Evolutionary conservation across 768 basidiomycete genomes (phyloP), one percentile per base, ranked within the genome.

Genomic region (Kwoniella sp.): DNA sequence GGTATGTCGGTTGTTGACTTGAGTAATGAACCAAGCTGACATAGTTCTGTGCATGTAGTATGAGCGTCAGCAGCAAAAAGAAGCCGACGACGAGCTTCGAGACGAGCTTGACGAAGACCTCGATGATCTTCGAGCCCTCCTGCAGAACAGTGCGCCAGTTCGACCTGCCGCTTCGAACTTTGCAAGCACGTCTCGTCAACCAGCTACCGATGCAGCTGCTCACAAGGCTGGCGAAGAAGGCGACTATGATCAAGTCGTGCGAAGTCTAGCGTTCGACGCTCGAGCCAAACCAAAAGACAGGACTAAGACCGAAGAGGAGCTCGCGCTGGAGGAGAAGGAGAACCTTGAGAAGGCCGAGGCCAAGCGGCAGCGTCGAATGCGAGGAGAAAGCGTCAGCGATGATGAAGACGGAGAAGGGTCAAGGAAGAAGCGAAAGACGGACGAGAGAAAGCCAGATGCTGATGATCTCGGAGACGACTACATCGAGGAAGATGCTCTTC

Each of bases 401-500:
- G 88, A 88, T 24, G 87, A 86, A 19, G 88, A 85, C 40, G 71
- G 62, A 21, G 62, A 58, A 12, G 68, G 64, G 12, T 49, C 56
- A 21, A 73, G 70, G 52, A 78, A 73, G 60, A 66, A 68, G 48
- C 52, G 70, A 12, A 75, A 68, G 61, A 69, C 60, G 58, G 67
- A 83, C 76, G 40, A 30, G 80, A 79, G 70, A 88, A 88, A 77
- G 83, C 87, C 81, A n/a, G 80, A 83, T 53, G 91, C 86, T 0
- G 95, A 97, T 79, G 94, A 96, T 74, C 79, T 95, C 48, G 92
- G 91, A n/a, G 93, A 95, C 69, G 92, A 94, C 74, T 92, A 77
- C 59, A 65, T 65, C 22, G 76, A 67, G 13, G 76, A 68, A 46
- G 74, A 74, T n/a, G 69, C 64, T 15, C 55, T 73, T 22, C 65